Base-by-base conservation (phyloP, 208 protist genomes). In the Wallacemonas collosoma region DNA sequence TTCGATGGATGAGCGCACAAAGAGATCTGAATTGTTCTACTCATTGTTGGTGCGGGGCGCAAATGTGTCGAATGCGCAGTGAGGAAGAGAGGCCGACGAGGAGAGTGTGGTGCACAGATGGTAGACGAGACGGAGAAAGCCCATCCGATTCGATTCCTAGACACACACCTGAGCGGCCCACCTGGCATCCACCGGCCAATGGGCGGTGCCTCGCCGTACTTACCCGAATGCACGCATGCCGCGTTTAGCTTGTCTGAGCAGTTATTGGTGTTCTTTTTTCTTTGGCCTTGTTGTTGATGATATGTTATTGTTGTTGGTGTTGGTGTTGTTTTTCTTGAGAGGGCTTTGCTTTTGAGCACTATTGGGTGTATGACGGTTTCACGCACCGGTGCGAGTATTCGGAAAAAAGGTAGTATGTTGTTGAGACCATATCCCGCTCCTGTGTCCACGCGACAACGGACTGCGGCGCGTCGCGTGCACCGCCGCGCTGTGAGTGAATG, bases 361-460 rank as follows among this genome's bases (percentile, higher is more conserved):
- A 55, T n/a, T 57, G 50, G 6, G 39, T n/a, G 14, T 26, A 69
- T 5, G 64, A 58, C 17, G 45, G 64, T 48, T 58, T 69, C 47
- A 69, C 51, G 55, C 50, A 55, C 8, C 64, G 64, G 17, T 69
- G 64, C 11, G 50, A 69, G 35, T 58, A 58, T 26, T 69, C 64
- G 9, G 40, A 50, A 36, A 83, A 83, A 14, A 88, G 64, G 14
- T 65, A 64, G 68, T 91, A 80, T 47, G 88, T 81, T 12, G 76
- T 58, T 2, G 60, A 57, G 38, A 85, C 81, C 5, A 85, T 77
- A 2, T 67, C 35, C 62, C 80, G 81, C 35, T 72, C 79, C 50
- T 86, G 78, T 62, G 83, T 39, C 80, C 80, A 90, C 38, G 70
- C 71, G 65, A 80, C 81, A 38, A 69, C 71, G 35, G 83, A 65